phyloP scores from a whole-genome alignment of 345 rosid genomes.

The Gossypium anomalum region DNA sequence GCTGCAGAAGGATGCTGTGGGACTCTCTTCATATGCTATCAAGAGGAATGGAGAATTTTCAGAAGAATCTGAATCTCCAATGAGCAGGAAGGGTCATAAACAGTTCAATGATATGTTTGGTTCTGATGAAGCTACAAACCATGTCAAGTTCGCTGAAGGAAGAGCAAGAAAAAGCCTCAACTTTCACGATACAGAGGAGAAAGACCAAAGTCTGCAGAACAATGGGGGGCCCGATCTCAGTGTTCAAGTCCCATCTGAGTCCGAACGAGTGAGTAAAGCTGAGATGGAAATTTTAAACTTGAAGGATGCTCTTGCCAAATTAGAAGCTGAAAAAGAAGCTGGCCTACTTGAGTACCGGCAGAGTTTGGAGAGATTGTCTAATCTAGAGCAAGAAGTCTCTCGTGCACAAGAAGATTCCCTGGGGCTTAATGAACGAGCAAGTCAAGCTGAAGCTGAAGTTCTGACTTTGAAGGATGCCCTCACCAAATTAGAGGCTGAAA shows the following conservation, averaged over 20 bases:
- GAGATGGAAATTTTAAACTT: conserved; percentile 71
- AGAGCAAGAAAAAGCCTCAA: conserved; percentile 71
- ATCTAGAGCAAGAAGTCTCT: conserved; percentile 67
- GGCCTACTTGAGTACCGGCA: conserved; percentile 61
- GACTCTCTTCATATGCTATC: conserved; percentile 40
- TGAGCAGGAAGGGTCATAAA: conserved; percentile 52
- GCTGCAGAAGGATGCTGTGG: conserved; percentile 56
- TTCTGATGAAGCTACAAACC: conserved; percentile 30
- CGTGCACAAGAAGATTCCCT: conserved; percentile 62
- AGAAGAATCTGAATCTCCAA: conserved; percentile 45
- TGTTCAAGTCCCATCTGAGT: conserved; percentile 42
- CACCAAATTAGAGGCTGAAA: conserved; percentile 53
- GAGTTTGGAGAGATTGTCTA: conserved; percentile 66
- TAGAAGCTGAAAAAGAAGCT: conserved; percentile 91
- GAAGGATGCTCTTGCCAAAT: conserved; percentile 70
- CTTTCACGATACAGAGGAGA: conserved; percentile 55
- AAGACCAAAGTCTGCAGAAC: conserved; percentile 25
- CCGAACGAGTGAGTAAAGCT: conserved; percentile 57
- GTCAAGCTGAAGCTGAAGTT: conserved; percentile 75
- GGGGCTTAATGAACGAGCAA: conserved; percentile 56
- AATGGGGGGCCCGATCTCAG: conserved; percentile 28
- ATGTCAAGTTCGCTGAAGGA: conserved; percentile 39
- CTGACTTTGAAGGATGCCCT: conserved; percentile 62
- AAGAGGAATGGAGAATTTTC: conserved; percentile 61
- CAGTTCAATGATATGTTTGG: conserved; percentile 46